Evolutionary conservation across 1,139 yeast genomes (phyloP).

Genomic region (Candida frijolesensis): DNA sequence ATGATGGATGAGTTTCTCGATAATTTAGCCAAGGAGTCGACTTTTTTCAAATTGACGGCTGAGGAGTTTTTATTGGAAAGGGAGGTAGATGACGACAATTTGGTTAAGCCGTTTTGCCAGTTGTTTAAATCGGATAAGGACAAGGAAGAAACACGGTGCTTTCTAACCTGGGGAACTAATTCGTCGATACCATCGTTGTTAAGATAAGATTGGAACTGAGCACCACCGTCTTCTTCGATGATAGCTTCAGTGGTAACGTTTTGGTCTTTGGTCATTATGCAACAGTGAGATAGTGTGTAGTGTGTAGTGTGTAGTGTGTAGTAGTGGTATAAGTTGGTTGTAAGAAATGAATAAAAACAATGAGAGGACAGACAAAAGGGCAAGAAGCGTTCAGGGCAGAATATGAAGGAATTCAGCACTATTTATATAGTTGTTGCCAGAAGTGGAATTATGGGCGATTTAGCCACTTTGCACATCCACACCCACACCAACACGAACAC

Average conservation of each 20-base stretch:
- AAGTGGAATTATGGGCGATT: background rate
- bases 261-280: conserved; percentile 5
- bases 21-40: conserved; percentile 51
- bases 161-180: conserved; percentile 60
- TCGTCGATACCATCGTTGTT: conserved; percentile 74
- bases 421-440: too few species aligned
- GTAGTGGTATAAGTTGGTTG: background rate
- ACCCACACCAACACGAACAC: background rate
- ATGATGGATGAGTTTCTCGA: conserved; percentile 56
- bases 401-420: background rate
- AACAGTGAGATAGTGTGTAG: background rate
- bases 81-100: conserved; percentile 44
- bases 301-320: background rate
- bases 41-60: conserved; percentile 46
- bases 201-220: conserved; percentile 52
- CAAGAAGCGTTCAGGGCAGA: background rate
- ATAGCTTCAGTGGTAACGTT: conserved; percentile 7
- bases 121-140: conserved; percentile 70
- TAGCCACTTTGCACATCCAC: background rate
- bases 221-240: conserved; percentile 17
- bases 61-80: conserved; percentile 41
- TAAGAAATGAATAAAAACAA: background rate
- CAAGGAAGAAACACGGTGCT: conserved; percentile 67
- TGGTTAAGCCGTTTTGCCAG: conserved; percentile 56
- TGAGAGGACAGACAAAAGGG: too few species aligned